These are phyloP conservation scores for Drechslera avenae DNA, from an alignment of 2,329 filamentous ascomycete species.

Conservation along the genomic window DNA sequence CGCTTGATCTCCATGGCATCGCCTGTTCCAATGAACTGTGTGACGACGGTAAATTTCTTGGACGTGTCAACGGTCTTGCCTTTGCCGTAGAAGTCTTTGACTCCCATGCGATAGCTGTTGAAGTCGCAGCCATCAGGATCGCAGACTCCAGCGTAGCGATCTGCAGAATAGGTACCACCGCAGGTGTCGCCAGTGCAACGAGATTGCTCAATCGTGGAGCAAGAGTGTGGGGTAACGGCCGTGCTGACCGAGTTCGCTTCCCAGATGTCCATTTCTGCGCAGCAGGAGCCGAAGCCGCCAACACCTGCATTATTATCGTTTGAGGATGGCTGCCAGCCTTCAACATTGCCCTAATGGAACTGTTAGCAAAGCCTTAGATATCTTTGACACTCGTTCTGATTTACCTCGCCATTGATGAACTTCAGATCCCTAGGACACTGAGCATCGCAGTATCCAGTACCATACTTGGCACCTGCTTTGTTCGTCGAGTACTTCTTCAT, in stretches of 20 bases:
- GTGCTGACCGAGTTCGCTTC: constrained; percentile 69
- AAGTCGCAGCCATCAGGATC: constrained; percentile 72
- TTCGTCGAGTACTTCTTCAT: constrained; percentile 53
- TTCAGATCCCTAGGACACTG: constrained; percentile 54
- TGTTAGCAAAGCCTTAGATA: background rate
- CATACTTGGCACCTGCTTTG: constrained; percentile 59
- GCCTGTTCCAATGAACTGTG: constrained; percentile 53
- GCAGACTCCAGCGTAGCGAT: constrained; percentile 67
- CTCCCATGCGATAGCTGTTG: constrained; percentile 64
- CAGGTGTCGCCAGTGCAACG: constrained; percentile 58
- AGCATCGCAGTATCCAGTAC: constrained; percentile 49
- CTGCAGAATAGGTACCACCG: constrained; percentile 55
- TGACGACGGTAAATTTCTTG: constrained; percentile 54
- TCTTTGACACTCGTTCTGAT: background rate
- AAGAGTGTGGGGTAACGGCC: constrained; percentile 69
- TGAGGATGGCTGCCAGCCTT: constrained; percentile 57
- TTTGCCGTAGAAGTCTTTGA: constrained; percentile 65
- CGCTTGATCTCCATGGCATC: constrained; percentile 54
- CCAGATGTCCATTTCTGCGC: constrained; percentile 66
- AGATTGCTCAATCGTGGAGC: constrained; percentile 57
- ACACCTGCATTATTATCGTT: constrained; percentile 61
- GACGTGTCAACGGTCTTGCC: constrained; percentile 54
- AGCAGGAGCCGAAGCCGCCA: constrained; percentile 64
- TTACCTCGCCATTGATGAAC: constrained; percentile 54
- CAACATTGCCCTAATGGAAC: constrained; percentile 55